Evolutionary conservation across 2,329 filamentous ascomycete genomes (phyloP).

Genomic region (Cladophialophora bantiana): DNA sequence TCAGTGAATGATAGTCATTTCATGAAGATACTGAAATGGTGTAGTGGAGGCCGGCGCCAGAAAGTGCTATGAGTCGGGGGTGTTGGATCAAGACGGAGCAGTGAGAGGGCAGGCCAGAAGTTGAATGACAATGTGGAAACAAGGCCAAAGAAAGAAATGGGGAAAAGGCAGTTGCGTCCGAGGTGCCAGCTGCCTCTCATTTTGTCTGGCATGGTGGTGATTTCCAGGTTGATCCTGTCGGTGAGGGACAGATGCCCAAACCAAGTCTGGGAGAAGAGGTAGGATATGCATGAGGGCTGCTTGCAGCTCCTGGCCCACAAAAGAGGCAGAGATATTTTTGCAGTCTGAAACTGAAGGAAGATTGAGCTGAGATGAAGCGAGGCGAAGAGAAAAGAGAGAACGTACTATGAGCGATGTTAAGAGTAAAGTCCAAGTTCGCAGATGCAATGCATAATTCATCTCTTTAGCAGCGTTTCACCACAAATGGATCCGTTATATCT

Average conservation of each 20-base stretch:
- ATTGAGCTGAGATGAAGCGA: not conserved
- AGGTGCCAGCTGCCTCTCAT: not conserved
- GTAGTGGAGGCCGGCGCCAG: slow-evolving; percentile 11
- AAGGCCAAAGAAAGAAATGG: not conserved
- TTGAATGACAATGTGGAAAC: not conserved
- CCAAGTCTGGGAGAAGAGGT: not conserved
- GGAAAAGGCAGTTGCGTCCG: slow-evolving; percentile 5
- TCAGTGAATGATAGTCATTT: slow-evolving; percentile 31
- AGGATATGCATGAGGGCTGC: slow-evolving; percentile 8
- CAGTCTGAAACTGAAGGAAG: not conserved
- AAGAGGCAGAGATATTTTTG: not conserved
- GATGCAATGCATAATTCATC: not conserved
- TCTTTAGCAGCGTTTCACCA: not conserved
- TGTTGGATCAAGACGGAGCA: slow-evolving; percentile 4
- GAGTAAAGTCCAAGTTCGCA: not conserved
- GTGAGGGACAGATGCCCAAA: slow-evolving; percentile 5
- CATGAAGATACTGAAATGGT: slow-evolving; percentile 17
- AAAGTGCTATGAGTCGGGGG: slow-evolving; percentile 8
- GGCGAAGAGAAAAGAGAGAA: not conserved
- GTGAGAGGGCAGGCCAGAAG: not conserved
- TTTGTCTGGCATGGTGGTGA: not conserved
- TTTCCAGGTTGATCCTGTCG: not conserved
- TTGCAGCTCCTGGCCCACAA: slow-evolving; percentile 6
- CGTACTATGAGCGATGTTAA: not conserved
- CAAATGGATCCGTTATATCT: not conserved